Base-by-base conservation (phyloP, 805 yeast genomes). In the Ogataea neopini region DNA sequence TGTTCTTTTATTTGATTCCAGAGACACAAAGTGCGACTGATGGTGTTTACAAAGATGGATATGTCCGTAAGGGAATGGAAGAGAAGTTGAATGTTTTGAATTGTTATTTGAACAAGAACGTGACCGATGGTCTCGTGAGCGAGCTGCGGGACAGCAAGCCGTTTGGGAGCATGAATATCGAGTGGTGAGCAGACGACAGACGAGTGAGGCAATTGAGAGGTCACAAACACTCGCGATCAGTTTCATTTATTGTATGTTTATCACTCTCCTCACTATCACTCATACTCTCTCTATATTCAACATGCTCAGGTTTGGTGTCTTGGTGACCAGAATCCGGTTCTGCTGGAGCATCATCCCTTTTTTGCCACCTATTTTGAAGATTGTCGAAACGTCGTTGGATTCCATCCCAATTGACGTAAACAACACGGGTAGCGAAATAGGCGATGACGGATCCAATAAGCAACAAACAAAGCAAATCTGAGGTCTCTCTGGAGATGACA, bases 1-100 rank as follows among this genome's bases (percentile, higher is more conserved):
- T 86, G 44, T 77, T 85, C 46, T 83, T 84, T 60, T 85, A 86
- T 58, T 64, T 86, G 46, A 72, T 80, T 7, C 89, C 88, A 10
- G 92, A 84, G 61, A 66, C 76, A 4, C 41, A 42, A 25, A 18
- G 9, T 13, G 33, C 30, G 33, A 14, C 30, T 10, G 33, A 17
- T 2, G 17, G 3, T 2, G 28, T 22, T 25, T 23, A 32, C 28
- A 47, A 52, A 2, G 68, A 66, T 47, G 59, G 61, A 20, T 53
- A 34, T 50, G 49, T 26, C 42, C 53, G 80, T 30, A 63, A 68
- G 43, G 70, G 74, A 10, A 75, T 73, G 39, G 63, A 64, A 17
- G 78, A 75, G 20, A 79, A 79, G 53, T 75, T 73, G 47, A 55
- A 54, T 29, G 57, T 75, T 30, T 65, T 79, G 33, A 70, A 70